These are phyloP conservation scores for Aspergillus jensenii DNA, from an alignment of 2,329 filamentous ascomycete genomes.

Conservation along the genomic window DNA sequence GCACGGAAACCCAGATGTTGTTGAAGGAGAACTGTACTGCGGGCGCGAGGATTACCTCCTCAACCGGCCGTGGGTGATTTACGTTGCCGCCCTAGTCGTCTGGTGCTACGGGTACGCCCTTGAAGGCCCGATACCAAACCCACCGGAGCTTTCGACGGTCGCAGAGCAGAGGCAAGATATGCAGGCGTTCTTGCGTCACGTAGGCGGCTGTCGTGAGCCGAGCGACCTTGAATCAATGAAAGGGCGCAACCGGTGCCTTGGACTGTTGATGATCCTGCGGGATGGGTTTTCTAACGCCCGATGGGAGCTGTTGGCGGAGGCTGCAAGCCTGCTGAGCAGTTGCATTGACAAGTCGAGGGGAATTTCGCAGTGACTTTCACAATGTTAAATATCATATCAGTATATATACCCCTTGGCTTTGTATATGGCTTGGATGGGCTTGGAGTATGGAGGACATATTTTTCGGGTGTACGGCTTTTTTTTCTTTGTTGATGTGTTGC, in stretches of 20 bases:
- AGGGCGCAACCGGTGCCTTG: slow-evolving; percentile 79
- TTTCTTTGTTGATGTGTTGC: background rate
- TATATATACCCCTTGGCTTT: slow-evolving; percentile 4
- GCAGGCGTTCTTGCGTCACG: slow-evolving; percentile 71
- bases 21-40: slow-evolving; percentile 58
- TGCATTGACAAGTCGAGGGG: slow-evolving; percentile 66
- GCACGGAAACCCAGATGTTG: slow-evolving; percentile 35
- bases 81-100: slow-evolving; percentile 86
- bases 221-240: slow-evolving; percentile 72
- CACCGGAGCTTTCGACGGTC: slow-evolving; percentile 55
- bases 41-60: slow-evolving; percentile 85
- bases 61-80: slow-evolving; percentile 92
- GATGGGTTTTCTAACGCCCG: slow-evolving; percentile 78
- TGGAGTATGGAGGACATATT: background rate
- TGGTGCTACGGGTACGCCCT: slow-evolving; percentile 94
- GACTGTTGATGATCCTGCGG: slow-evolving; percentile 76
- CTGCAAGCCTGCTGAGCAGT: slow-evolving; percentile 73
- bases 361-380: background rate
- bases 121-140: slow-evolving; percentile 68
- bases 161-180: slow-evolving; percentile 74
- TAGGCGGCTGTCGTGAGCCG: slow-evolving; percentile 71
- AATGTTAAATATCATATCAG: background rate
- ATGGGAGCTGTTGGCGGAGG: slow-evolving; percentile 91
- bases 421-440: slow-evolving; percentile 7
- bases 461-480: background rate